These are phyloP conservation scores for Lactuca sativa DNA, from an alignment of 129 eudicot species.

Conservation along the genomic window DNA sequence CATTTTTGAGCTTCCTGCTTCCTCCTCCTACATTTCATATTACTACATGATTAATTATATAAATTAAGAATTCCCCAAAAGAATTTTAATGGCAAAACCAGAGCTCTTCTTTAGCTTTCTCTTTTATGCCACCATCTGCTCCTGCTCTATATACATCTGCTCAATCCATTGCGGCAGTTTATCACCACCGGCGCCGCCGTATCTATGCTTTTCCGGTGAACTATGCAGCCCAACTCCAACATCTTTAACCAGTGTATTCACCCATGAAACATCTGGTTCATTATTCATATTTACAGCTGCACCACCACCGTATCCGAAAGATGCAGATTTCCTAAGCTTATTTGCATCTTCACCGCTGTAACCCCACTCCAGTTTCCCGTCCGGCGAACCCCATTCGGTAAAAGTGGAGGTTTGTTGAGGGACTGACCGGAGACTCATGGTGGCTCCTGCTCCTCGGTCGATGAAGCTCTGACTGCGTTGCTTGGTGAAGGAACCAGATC, in stretches of 20 bases:
- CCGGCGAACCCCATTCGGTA: constrained; percentile 72
- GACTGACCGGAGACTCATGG: constrained; percentile 23
- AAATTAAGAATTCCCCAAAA: constrained; percentile 17
- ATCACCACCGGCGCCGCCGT: constrained; percentile 30
- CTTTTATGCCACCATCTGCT: constrained; percentile 75
- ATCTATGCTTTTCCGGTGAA: constrained; percentile 30
- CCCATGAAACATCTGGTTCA: constrained; percentile 84
- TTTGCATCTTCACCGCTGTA: constrained; percentile 56
- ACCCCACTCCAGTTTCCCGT: constrained; percentile 82
- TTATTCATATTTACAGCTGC: constrained; percentile 19
- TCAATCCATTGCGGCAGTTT: constrained; percentile 70
- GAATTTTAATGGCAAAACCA: constrained; percentile 23
- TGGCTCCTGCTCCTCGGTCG: constrained; percentile 45
- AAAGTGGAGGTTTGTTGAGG: constrained; percentile 33
- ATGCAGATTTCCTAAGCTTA: constrained; percentile 74
- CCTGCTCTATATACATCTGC: constrained; percentile 86
- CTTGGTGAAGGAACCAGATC: constrained; percentile 67
- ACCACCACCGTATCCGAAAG: constrained; percentile 62
- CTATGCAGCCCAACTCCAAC: constrained; percentile 42
- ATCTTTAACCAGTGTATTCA: constrained; percentile 64
- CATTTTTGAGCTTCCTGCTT: constrained; percentile 16
- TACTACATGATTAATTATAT: constrained; percentile 12
- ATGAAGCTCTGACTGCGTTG: constrained; percentile 78
- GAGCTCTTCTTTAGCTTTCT: constrained; percentile 15
- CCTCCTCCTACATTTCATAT: constrained; percentile 18